Percentiles rank a stretch among this genome's conserved stretches.
Evolutionary conservation across 2,329 filamentous ascomycete species (phyloP).

Genomic region (Rugonectria rugulosa): DNA sequence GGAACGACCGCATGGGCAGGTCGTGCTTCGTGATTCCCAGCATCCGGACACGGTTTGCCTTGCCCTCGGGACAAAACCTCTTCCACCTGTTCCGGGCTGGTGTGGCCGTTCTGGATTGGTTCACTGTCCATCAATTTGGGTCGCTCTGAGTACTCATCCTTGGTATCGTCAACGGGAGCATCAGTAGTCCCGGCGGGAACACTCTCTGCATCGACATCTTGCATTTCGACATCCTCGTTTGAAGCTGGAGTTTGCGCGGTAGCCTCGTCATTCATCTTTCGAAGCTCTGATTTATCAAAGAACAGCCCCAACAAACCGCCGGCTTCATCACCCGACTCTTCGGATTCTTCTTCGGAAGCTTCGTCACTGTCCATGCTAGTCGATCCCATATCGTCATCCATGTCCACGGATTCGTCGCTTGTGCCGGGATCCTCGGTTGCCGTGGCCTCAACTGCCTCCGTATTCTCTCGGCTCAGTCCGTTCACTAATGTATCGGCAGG

Average conservation of each 20-base stretch:
- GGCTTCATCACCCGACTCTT: conserved; percentile 53
- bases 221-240: conserved; percentile 36
- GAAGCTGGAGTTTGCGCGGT: conserved; percentile 27
- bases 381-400: conserved; percentile 72
- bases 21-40: background rate
- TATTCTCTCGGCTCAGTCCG: conserved; percentile 32
- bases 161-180: conserved; percentile 40
- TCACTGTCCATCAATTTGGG: conserved; percentile 33
- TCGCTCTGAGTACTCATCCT: conserved; percentile 46
- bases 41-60: background rate
- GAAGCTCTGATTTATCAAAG: conserved; percentile 66
- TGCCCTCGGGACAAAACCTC: background rate
- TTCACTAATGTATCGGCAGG: conserved; percentile 27
- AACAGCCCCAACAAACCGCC: conserved; percentile 63
- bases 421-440: conserved; percentile 51
- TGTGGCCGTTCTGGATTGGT: conserved; percentile 19
- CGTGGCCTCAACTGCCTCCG: conserved; percentile 30
- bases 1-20: too few species aligned
- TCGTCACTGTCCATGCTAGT: conserved; percentile 58
- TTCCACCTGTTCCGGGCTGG: background rate
- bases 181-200: conserved; percentile 20
- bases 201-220: conserved; percentile 18
- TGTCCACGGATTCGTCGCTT: conserved; percentile 71
- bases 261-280: conserved; percentile 57
- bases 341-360: conserved; percentile 53